Base-by-base conservation (phyloP, 495 filamentous ascomycete species). In the Neurospora tetraspora region DNA sequence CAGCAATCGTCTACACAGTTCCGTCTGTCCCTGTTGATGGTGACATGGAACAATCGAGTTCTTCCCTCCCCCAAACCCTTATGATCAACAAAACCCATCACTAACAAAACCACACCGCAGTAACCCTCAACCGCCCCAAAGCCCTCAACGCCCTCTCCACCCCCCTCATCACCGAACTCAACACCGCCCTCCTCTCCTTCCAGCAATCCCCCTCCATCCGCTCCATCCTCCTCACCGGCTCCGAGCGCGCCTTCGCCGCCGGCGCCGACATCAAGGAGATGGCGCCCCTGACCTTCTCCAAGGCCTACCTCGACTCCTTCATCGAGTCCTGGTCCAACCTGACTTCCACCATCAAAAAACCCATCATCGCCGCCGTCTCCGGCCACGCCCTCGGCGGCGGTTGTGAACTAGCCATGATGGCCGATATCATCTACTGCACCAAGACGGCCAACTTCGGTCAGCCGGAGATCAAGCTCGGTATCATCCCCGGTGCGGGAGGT, bases 261-360 rank as follows among this genome's bases (percentile, higher is more conserved):
- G 96, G 96, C 71, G 96, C 96, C 72, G 96, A 99, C 83, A 99
- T 99, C 83, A 98, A 98, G 82, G 96, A 99, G 85, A 99, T 99
- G 96, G 90, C 92, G 45, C 88, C 93, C 69, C 88, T 97, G 5
- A 94, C 89, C 77, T 99, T 98, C 85, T 87, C 90, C 70, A 79
- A 88, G 70, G 96, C 96, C 68, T 97, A 96, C 86, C 90, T 86
- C 27, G 87, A 80, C 73, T 92, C 95, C 81, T 98, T 98, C 83
- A 98, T 98, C 83, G 92, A 96, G 78, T 87, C 88, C 42, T 99
- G 96, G 96, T 96, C 93, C 36, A 84, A 89, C 74, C 90, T 96
- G 18, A 91, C 93, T 45, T 93, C 89, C 69, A 77, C 85, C 42
- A 88, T 97, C 83, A 94, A 94, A 80, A 98, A 94, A 74, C 96